Evolutionary conservation across 768 basidiomycete genomes (phyloP).

Genomic region (Calocybe cyanea): DNA sequence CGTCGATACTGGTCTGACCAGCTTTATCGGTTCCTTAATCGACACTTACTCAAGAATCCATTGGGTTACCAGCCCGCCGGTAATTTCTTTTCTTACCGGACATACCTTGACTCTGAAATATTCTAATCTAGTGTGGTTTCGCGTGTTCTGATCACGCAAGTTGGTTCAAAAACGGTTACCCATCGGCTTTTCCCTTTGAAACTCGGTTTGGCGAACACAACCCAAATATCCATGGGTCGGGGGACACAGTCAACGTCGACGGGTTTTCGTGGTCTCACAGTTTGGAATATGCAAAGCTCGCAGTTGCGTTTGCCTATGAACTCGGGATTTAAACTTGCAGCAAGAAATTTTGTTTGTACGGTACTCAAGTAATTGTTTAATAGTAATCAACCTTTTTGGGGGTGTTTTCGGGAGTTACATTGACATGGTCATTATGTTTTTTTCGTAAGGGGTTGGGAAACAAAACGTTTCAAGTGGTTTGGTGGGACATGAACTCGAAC

Average conservation of each 20-base stretch:
- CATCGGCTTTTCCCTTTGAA: constrained; percentile 26
- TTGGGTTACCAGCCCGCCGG: constrained; percentile 37
- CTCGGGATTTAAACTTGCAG: constrained; percentile 2
- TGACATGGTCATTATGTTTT: no score
- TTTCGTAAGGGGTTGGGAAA: no score
- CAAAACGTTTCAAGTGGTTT: no score
- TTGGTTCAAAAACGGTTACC: constrained; percentile 61
- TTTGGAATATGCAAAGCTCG: constrained; percentile 54
- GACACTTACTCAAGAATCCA: constrained; percentile 38
- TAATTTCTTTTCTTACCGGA: constrained; percentile 15
- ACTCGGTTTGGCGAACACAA: constrained; percentile 20
- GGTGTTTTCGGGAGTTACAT: no score
- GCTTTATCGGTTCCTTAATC: constrained; percentile 39
- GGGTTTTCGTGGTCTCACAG: constrained; percentile 59
- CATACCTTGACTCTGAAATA: not conserved
- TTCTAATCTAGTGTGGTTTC: constrained; percentile 37
- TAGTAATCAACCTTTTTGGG: no score
- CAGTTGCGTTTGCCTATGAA: constrained; percentile 14
- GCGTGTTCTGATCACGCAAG: constrained; percentile 71
- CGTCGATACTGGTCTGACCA: constrained; percentile 30
- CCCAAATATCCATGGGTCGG: constrained; percentile 38
- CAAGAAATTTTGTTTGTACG: no score
- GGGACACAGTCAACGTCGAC: constrained; percentile 30
- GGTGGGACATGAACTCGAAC: no score
- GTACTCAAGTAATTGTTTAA: no score